Conservation (phyloP, 2,329 filamentous ascomycete genomes). For the Colletotrichum neosansevieriae region DNA sequence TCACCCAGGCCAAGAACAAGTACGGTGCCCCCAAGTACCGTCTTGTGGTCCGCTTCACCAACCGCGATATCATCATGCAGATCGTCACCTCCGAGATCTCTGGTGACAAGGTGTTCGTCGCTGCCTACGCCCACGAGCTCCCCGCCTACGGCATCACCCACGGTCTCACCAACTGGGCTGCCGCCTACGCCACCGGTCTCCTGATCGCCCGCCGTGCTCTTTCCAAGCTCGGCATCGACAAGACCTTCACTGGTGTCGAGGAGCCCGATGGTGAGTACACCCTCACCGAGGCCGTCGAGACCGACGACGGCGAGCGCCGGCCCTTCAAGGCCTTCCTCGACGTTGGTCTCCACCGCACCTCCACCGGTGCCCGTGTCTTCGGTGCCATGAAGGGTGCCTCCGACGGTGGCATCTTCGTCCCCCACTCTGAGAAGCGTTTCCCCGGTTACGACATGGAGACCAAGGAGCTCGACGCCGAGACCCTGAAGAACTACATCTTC, state of each 20-base stretch:
- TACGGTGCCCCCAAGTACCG: constrained; percentile 99
- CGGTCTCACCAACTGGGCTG: constrained; percentile 99
- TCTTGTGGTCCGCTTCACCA: constrained; percentile 98
- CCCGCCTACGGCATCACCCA: constrained; percentile 97
- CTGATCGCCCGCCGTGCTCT: constrained; percentile 96
- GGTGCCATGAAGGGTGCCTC: constrained; percentile 99
- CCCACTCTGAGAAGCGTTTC: constrained; percentile 99
- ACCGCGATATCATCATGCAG: constrained; percentile 99
- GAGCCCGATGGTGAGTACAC: constrained; percentile 96
- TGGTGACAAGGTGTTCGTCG: constrained; percentile 95
- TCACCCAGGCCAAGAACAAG: constrained; percentile 99
- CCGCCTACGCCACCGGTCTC: constrained; percentile 96
- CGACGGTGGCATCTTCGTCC: constrained; percentile 95
- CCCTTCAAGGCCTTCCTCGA: constrained; percentile 99
- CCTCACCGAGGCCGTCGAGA: constrained; percentile 94
- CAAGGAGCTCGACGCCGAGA: constrained; percentile 98
- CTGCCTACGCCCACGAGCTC: constrained; percentile 97
- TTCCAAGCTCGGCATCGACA: constrained; percentile 95
- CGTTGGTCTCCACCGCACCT: constrained; percentile 96
- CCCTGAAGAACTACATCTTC: constrained; percentile 99
- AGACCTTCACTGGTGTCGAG: constrained; percentile 95
- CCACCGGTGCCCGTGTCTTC: constrained; percentile 98
- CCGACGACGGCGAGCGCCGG: constrained; percentile 90
- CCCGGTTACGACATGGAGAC: constrained; percentile 96
- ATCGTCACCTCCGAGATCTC: constrained; percentile 96